Percentiles rank a stretch among this genome's conserved stretches.
Conservation (phyloP, 306 rosid species). For the Dryas octopetala region DNA sequence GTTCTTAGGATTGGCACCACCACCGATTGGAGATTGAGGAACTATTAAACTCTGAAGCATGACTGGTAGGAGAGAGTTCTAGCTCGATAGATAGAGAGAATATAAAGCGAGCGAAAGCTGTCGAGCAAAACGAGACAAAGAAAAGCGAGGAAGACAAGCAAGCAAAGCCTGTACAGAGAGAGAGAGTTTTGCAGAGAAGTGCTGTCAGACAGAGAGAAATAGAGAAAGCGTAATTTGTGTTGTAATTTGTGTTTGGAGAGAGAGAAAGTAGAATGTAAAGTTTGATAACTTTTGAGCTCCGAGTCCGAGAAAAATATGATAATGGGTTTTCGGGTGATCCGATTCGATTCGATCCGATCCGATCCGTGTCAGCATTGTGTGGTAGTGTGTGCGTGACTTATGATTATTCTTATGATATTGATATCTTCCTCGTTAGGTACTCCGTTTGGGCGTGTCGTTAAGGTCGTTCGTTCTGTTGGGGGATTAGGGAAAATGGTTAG, state of each 20-base stretch:
- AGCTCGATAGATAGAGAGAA: constrained; percentile 30
- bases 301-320: background rate
- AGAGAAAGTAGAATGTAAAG: constrained; percentile 23
- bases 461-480: constrained; percentile 26
- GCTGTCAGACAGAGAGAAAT: constrained; percentile 39
- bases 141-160: constrained; percentile 38
- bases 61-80: constrained; percentile 29
- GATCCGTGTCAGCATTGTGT: constrained; percentile 11
- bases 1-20: constrained; percentile 21
- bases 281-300: background rate
- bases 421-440: background rate
- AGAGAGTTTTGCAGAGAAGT: constrained; percentile 33
- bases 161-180: constrained; percentile 31
- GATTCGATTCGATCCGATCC: no score
- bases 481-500: background rate
- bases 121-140: constrained; percentile 56
- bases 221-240: background rate
- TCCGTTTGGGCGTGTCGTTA: constrained; percentile 27
- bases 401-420: no score
- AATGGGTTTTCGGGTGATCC: background rate
- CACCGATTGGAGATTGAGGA: constrained; percentile 55
- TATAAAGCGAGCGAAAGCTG: constrained; percentile 44
- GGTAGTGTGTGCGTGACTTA: background rate
- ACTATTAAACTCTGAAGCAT: constrained; percentile 91
- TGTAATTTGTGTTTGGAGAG: constrained; percentile 32